Percentiles rank a stretch among this genome's conserved stretches.
These are phyloP conservation scores for Stagonosporopsis tanaceti DNA, from an alignment of 2,329 filamentous ascomycete genomes.

Conservation along the genomic window DNA sequence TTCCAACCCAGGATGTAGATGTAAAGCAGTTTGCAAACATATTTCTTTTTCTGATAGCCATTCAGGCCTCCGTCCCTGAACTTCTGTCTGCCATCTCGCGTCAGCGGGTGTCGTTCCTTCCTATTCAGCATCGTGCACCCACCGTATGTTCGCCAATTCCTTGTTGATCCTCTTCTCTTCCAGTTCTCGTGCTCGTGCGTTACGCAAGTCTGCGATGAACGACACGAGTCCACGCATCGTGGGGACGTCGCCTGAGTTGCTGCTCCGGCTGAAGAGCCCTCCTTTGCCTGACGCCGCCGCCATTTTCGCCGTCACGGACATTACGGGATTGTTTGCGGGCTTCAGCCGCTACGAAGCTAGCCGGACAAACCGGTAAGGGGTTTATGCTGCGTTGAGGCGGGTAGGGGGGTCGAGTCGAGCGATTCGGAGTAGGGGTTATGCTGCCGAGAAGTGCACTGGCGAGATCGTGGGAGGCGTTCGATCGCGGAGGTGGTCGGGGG, in stretches of 20 bases:
- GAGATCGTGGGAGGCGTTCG: conserved; percentile 25
- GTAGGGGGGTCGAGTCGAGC: conserved; percentile 4
- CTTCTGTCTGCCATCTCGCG: conserved; percentile 71
- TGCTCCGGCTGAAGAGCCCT: conserved; percentile 53
- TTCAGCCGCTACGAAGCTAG: conserved; percentile 41
- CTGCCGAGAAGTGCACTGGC: conserved; percentile 30
- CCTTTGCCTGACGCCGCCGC: conserved; percentile 48
- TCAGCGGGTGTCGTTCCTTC: conserved; percentile 30
- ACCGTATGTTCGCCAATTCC: conserved; percentile 95
- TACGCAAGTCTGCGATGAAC: conserved; percentile 96
- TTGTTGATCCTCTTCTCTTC: conserved; percentile 99
- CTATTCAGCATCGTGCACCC: conserved; percentile 42
- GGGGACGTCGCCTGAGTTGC: conserved; percentile 49
- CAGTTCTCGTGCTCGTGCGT: conserved; percentile 90
- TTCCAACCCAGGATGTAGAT: conserved; percentile 99
- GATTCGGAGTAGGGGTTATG: conserved; percentile 36
- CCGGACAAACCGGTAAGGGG: conserved; percentile 36
- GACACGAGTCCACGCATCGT: conserved; percentile 77
- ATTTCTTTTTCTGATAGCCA: conserved; percentile 99
- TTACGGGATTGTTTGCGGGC: conserved; percentile 39
- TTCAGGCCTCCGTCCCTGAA: conserved; percentile 95
- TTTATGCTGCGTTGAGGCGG: conserved; percentile 10
- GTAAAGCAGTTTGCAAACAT: conserved; percentile 99
- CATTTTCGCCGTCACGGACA: conserved; percentile 47
- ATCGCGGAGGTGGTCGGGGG: conserved; percentile 36